Evolutionary conservation across 2,329 filamentous ascomycete species (phyloP).

Genomic region (Akanthomyces dipterigenus): DNA sequence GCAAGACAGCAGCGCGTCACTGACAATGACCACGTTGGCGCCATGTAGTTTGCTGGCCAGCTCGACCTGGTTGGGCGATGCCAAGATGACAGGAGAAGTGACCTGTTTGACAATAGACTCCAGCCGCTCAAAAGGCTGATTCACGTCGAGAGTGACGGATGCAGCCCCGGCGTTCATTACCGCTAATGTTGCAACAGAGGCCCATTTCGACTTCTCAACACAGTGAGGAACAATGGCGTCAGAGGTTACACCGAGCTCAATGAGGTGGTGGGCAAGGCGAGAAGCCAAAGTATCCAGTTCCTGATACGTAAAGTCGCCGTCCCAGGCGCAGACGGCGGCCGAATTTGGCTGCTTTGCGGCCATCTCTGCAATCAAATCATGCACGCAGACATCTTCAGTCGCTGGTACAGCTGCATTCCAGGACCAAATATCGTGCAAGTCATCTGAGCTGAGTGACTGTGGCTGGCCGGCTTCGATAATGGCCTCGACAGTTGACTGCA

Average conservation of each 20-base stretch:
- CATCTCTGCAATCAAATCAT: neutral
- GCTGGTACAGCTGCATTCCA: neutral
- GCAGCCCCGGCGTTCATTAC: conserved; percentile 12
- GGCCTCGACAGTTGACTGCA: neutral
- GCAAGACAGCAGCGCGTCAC: neutral
- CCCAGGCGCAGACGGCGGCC: conserved; percentile 13
- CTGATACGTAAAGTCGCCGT: conserved; percentile 36
- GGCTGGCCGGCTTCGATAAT: neutral
- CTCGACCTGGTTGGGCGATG: conserved; percentile 12
- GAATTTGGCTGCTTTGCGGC: neutral
- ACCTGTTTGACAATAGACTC: neutral
- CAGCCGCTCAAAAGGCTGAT: conserved; percentile 6
- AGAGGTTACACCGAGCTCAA: neutral
- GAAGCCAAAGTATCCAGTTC: conserved; percentile 22
- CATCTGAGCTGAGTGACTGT: neutral
- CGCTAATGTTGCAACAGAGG: conserved; percentile 9
- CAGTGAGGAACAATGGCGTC: conserved; percentile 15
- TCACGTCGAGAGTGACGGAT: conserved; percentile 17
- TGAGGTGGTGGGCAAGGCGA: conserved; percentile 12
- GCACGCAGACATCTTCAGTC: neutral
- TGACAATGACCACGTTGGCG: conserved; percentile 39
- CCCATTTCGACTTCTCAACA: conserved; percentile 14
- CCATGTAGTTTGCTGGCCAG: neutral
- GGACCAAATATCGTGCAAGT: neutral
- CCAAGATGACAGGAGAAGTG: neutral